Evolutionary conservation across 805 yeast species (phyloP), one percentile per base, ranked within the genome.

Genomic region (Candida bentonensis): DNA sequence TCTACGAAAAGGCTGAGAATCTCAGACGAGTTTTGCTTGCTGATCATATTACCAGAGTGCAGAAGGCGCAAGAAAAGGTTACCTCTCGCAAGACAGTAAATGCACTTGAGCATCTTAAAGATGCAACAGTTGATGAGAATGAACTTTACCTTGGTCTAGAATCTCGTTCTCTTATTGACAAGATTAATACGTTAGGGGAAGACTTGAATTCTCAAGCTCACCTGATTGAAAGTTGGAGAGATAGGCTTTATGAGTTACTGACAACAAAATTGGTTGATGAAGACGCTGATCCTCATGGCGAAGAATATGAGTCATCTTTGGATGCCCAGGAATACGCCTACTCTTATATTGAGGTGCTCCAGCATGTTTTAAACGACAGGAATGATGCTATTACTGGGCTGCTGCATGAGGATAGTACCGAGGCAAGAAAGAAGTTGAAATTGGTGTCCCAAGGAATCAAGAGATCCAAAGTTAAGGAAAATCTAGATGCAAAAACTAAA

Each of bases 271-370:
- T 82, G 4, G 62, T 74, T 33, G 79, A 76, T 42, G 52, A 61
- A n/a, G 64, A 62, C 5, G 59, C 61, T 1, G 68, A 66, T 34
- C 76, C 78, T 2, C 76, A 79, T 43, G 87, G 88, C 13, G 82
- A 76, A 42, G 96, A 87, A 54, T 92, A 88, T 59, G 78, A 75
- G 11, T 72, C 71, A 3, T 78, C 94, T 0, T 65, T 89, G 42
- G 74, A 76, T 36, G 79, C 74, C 41, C 97, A 89, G 59, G 94
- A 82, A 46, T 68, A 72, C 46, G 80, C 80, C 0, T 60, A 51
- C 36, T 49, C 51, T 2, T 58, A 58, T 26, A 46, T 62, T 4
- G 68, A 62, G 36, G 56, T 59, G 5, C 43, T 66, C 2, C 59
- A 63, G 42, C 53, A 53, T 23, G 44, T 62, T 4, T 46, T 71